Base-by-base conservation (phyloP, 2,329 filamentous ascomycete genomes). In the Nemania serpens region DNA sequence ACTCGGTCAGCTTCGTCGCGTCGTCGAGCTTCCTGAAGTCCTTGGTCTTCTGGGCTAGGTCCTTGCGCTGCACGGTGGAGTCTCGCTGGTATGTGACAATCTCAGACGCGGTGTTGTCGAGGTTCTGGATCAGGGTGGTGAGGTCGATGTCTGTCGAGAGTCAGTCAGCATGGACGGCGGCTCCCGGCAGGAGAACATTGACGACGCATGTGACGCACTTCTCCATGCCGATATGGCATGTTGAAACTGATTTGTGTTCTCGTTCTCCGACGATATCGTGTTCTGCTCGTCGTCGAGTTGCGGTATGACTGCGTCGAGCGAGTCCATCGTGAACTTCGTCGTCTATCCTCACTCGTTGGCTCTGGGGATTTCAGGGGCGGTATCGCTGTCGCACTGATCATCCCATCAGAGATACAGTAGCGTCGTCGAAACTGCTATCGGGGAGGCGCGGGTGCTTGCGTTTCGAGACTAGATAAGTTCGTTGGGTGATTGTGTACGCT, bases 11-110 rank as follows among this genome's bases (percentile, higher is more conserved):
- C 76, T 98, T 99, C 58, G 85, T 86, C 11, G 89, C 80, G 80
- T 99, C 73, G 69, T 98, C 94, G 11, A 96, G 84, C 75, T 97
- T 98, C 63, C 93, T 84, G 70, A 98, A 99, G 71, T 98, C 94
- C 73, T 99, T 99, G 0, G 95, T 99, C 82, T 97, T 98, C 74
- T 97, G 93, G n/a, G 96, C 95, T 18, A 99, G 82, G 63, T 99
- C 96, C 74, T 99, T 99, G 55, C 95, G 86, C 75, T 99, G 94
- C 0, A 97, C 89, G 4, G 97, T 90, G n/a, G 94, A 91, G 76
- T 98, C 95, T 70, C 93, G 87, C 74, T 99, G 96, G 74, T 96
- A 93, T 49, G 90, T 82, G 54, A 98, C 92, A 64, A 99, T 92
- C 71, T 98, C 95, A 11, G 93, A 94, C n/a, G 95, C 95, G 3